Conservation (phyloP, 208 protist species). For the Leishmania martiniquensis region DNA sequence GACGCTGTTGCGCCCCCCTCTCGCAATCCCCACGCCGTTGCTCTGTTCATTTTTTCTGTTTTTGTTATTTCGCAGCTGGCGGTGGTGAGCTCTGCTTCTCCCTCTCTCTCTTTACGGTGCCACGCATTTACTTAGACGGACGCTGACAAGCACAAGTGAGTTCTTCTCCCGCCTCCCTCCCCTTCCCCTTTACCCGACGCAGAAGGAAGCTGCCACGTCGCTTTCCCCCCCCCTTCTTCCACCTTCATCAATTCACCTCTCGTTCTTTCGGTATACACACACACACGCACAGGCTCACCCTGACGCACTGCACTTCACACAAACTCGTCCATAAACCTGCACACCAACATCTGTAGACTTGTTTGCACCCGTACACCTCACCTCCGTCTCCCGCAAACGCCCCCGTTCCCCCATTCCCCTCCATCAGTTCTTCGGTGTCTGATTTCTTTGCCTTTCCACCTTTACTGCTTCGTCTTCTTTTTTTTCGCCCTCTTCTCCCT, state of each 20-base stretch:
- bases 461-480: not conserved
- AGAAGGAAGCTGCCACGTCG: not conserved
- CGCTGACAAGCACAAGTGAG: not conserved
- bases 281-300: not conserved
- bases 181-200: not conserved
- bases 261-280: not conserved
- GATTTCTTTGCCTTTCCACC: not conserved
- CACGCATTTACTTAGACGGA: not conserved
- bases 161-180: not conserved
- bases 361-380: not conserved
- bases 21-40: not conserved
- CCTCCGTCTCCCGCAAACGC: not conserved
- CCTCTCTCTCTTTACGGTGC: not conserved
- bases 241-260: not conserved
- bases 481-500: not conserved
- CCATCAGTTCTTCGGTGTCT: not conserved
- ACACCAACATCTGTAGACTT: not conserved
- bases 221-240: slow-evolving; percentile 9
- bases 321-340: not conserved
- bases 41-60: not conserved
- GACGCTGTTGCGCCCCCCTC: not conserved
- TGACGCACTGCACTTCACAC: not conserved
- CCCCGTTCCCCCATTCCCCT: not conserved
- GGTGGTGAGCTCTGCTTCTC: not conserved
- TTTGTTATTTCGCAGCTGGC: not conserved